A percentile compares a stretch with the other conserved stretches of the same genome.
phyloP scores from a whole-genome alignment of 805 yeast species.

The Candida incommunis region DNA sequence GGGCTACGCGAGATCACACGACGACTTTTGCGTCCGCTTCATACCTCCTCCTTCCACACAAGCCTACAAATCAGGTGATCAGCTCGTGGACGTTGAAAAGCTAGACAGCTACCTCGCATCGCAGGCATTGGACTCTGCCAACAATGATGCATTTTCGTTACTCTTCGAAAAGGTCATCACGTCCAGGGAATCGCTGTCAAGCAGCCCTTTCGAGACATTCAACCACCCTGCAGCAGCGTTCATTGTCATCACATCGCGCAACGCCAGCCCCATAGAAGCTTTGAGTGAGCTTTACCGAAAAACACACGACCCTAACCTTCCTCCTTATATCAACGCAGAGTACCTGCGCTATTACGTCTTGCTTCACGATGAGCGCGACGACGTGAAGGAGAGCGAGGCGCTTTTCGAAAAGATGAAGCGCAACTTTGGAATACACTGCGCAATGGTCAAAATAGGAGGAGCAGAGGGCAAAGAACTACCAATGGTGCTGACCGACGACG shows the following conservation, averaged over 20 bases:
- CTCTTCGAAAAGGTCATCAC: slow-evolving; percentile 40
- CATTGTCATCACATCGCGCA: slow-evolving; percentile 45
- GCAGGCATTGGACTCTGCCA: neutral
- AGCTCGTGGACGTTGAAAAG: slow-evolving; percentile 24
- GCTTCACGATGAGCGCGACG: slow-evolving; percentile 32
- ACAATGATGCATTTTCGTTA: slow-evolving; percentile 32
- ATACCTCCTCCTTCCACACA: slow-evolving; percentile 18
- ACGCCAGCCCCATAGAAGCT: slow-evolving; percentile 43
- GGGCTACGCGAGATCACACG: slow-evolving; percentile 32
- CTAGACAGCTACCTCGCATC: slow-evolving; percentile 16
- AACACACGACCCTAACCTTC: slow-evolving; percentile 27
- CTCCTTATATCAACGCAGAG: slow-evolving; percentile 52
- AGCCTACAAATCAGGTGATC: neutral
- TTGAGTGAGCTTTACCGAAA: slow-evolving; percentile 38
- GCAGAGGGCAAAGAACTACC: neutral
- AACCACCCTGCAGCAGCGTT: slow-evolving; percentile 76
- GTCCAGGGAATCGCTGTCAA: slow-evolving; percentile 36
- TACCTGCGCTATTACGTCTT: slow-evolving; percentile 41
- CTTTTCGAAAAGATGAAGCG: slow-evolving; percentile 28
- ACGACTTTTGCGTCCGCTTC: slow-evolving; percentile 46
- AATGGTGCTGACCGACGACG: neutral
- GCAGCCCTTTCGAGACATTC: slow-evolving; percentile 72
- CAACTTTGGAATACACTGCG: slow-evolving; percentile 20
- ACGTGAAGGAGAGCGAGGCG: slow-evolving; percentile 27
- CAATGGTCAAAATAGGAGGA: slow-evolving; percentile 11